Conservation (phyloP, 768 basidiomycete species). For the Serendipita sp. region DNA sequence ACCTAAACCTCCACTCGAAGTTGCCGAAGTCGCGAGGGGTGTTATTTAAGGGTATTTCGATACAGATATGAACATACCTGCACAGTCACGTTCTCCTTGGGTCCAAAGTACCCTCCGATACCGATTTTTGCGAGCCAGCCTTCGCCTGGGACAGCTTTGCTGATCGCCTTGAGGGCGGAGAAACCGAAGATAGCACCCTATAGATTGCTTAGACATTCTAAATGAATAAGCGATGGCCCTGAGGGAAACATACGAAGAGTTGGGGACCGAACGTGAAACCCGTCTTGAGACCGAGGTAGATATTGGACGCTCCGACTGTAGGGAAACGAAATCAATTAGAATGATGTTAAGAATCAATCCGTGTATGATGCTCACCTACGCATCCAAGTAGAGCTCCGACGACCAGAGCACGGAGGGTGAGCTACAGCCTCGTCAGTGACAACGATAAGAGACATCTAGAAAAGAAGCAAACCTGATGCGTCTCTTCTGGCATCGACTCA, state of each 20-base stretch:
- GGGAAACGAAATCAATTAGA: background rate
- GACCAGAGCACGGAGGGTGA: constrained; percentile 26
- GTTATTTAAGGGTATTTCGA: too few species aligned
- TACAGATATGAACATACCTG: too few species aligned
- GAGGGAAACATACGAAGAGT: constrained; percentile 29
- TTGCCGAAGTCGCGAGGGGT: constrained; percentile 43
- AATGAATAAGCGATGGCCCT: background rate
- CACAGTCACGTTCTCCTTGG: constrained; percentile 52
- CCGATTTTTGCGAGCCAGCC: constrained; percentile 30
- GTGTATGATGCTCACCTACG: constrained; percentile 36
- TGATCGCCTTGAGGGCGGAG: constrained; percentile 43
- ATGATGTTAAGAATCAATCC: too few species aligned
- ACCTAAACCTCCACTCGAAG: constrained; percentile 33
- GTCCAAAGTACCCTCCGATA: constrained; percentile 39
- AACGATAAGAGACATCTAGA: constrained; percentile 14
- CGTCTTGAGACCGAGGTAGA: constrained; percentile 55
- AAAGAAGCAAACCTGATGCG: constrained; percentile 36
- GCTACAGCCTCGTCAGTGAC: background rate
- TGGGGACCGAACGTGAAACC: constrained; percentile 52
- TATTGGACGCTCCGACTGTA: constrained; percentile 19
- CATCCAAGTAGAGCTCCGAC: constrained; percentile 38
- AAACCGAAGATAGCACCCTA: constrained; percentile 38
- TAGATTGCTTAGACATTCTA: background rate
- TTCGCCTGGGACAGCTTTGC: constrained; percentile 32
- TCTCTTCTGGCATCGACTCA: constrained; percentile 31